Base-by-base conservation (phyloP, 2,329 filamentous ascomycete species). In the Drechslerella dactyloides region DNA sequence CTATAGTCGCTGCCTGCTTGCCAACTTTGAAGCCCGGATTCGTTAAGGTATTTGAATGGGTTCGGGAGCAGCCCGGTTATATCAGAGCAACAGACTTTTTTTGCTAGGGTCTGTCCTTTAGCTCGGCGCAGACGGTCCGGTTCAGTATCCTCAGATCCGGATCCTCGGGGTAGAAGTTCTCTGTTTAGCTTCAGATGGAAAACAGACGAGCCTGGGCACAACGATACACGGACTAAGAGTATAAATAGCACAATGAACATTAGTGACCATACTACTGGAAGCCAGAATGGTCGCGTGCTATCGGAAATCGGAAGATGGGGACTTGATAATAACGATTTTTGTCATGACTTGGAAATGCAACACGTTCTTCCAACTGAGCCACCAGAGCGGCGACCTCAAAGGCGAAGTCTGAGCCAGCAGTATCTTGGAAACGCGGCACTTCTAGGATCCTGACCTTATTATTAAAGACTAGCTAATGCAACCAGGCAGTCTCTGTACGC, bases 241-340 rank as follows among this genome's bases (percentile, higher is more conserved):
- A n/a, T n/a, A n/a, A n/a, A n/a, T n/a, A n/a, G n/a, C n/a, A n/a
- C n/a, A n/a, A n/a, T n/a, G n/a, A n/a, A n/a, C n/a, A n/a, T n/a
- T n/a, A n/a, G n/a, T n/a, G n/a, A n/a, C n/a, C n/a, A n/a, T n/a
- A n/a, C n/a, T n/a, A n/a, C n/a, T 40, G 53, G 44, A 19, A 24
- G 5, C 19, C 30, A 8, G 24, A 64, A 10, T 11, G 23, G 44
- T 7, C 52, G 52, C 0, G 44, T 56, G 10, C 35, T 69, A 6
- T 46, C 65, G 19, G 65, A 69, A 35, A 63, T 69, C 33, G 53
- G 58, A 13, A 58, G 65, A 59, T 69, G 65, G 65, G 65, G 65
- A 1, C 23, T 69, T 35, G 33, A 58, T 15, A 54, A 63, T 24
- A 69, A 69, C 24, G 65, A 69, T 19, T 69, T 69, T 13, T 69